phyloP scores from a whole-genome alignment of 2,329 filamentous ascomycete species.

The Colletotrichum chlorophyti region DNA sequence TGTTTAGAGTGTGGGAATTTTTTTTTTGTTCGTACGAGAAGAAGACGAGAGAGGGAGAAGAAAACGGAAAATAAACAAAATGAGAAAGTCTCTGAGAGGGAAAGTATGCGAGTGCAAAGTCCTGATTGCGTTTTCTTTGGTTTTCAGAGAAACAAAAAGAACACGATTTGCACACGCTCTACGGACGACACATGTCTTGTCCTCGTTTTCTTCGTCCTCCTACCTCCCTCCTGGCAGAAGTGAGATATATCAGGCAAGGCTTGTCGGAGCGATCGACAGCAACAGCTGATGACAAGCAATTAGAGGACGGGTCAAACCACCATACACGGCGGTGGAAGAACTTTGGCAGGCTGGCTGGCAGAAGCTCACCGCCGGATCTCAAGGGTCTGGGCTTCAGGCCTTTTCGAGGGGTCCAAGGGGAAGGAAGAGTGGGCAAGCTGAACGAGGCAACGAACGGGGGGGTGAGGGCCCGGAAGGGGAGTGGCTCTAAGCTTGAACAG shows the following conservation, averaged over 20 bases:
- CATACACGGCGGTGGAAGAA: too few species aligned
- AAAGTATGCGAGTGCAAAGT: background rate
- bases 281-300: slow-evolving; percentile 16
- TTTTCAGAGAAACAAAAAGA: background rate
- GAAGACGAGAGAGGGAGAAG: background rate
- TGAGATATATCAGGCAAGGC: slow-evolving; percentile 1
- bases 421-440: too few species aligned
- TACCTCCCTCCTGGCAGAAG: too few species aligned
- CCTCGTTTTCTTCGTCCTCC: background rate
- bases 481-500: slow-evolving; percentile 23
- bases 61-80: background rate
- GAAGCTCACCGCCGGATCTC: slow-evolving; percentile 27
- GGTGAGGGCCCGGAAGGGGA: slow-evolving; percentile 4
- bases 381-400: slow-evolving; percentile 7
- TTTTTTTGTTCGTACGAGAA: background rate
- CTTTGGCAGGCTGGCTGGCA: slow-evolving; percentile 5
- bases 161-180: slow-evolving; percentile 23
- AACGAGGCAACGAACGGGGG: slow-evolving; percentile 26
- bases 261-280: slow-evolving; percentile 16
- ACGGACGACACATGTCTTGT: slow-evolving; percentile 24
- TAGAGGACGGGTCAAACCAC: background rate
- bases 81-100: background rate
- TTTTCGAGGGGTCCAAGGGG: too few species aligned
- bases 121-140: too few species aligned
- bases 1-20: slow-evolving; percentile 2